Percentiles rank a stretch among this genome's conserved stretches.
Conservation (phyloP, 495 filamentous ascomycete species). For the Hypoxylon cercidicola region DNA sequence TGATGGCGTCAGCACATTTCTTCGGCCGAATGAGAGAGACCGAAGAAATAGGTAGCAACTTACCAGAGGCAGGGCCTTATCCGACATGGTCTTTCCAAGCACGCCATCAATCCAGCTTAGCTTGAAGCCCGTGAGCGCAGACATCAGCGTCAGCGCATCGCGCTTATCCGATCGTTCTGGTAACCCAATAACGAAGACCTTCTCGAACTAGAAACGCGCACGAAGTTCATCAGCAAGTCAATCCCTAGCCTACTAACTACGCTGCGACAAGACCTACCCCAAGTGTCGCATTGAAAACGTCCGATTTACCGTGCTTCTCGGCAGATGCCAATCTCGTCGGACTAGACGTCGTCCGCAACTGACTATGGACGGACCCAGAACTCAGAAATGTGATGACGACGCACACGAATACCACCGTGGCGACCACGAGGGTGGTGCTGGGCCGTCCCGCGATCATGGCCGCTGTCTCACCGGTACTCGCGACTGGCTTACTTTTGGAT, state of each 20-base stretch:
- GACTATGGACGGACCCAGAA: conserved; percentile 18
- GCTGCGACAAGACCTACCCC: conserved; percentile 17
- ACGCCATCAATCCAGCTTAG: conserved; percentile 50
- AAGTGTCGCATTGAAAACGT: conserved; percentile 32
- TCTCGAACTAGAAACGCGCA: conserved; percentile 40
- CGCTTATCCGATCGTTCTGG: conserved; percentile 51
- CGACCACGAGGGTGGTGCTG: conserved; percentile 15
- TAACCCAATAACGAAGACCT: conserved; percentile 44
- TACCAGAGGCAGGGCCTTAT: conserved; percentile 44
- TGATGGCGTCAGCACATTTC: conserved; percentile 1
- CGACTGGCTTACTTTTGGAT: background rate
- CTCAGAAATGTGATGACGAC: conserved; percentile 18
- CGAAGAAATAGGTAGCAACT: conserved; percentile 1
- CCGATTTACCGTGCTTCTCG: conserved; percentile 19
- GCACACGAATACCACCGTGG: conserved; percentile 16
- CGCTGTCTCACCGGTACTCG: background rate
- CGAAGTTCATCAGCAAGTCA: background rate
- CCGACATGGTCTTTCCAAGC: conserved; percentile 38
- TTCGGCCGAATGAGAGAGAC: background rate
- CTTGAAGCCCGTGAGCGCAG: conserved; percentile 49
- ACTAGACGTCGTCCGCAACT: conserved; percentile 15
- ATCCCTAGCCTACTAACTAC: background rate
- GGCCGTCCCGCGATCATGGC: conserved; percentile 31
- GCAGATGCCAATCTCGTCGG: conserved; percentile 12
- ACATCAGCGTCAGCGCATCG: conserved; percentile 49